phyloP scores from a whole-genome alignment of 805 yeast genomes.

The Kodamaea kakaduensis region DNA sequence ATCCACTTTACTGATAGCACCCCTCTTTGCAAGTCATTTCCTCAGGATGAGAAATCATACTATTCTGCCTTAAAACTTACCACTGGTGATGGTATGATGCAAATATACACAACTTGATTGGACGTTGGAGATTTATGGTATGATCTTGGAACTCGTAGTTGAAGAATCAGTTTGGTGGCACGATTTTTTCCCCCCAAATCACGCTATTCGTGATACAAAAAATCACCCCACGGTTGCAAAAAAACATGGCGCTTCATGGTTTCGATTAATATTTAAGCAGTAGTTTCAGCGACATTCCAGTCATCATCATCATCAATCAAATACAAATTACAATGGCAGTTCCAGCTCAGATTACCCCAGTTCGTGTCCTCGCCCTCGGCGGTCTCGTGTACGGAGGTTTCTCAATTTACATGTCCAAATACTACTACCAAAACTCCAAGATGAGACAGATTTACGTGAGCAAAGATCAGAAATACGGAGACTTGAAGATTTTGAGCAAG shows the following conservation, averaged over 20 bases:
- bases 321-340: slow-evolving; percentile 2
- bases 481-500: slow-evolving; percentile 16
- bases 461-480: slow-evolving; percentile 26
- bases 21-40: no score
- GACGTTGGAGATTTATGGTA: no score
- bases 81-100: no score
- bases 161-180: slow-evolving; percentile 1
- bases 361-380: slow-evolving; percentile 28
- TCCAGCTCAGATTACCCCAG: slow-evolving; percentile 3
- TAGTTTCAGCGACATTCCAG: neutral
- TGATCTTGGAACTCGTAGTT: no score
- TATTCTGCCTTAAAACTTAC: no score
- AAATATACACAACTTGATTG: no score
- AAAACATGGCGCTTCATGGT: neutral
- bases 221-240: slow-evolving; percentile 11
- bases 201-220: neutral
- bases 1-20: no score
- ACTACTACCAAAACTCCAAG: slow-evolving; percentile 28
- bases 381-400: slow-evolving; percentile 31
- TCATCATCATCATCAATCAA: neutral
- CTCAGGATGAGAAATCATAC: no score
- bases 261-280: neutral
- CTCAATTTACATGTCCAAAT: slow-evolving; percentile 29
- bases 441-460: slow-evolving; percentile 28
- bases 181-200: slow-evolving; percentile 2